phyloP scores from a whole-genome alignment of 2,329 filamentous ascomycete genomes.

The Thielaviopsis populi region DNA sequence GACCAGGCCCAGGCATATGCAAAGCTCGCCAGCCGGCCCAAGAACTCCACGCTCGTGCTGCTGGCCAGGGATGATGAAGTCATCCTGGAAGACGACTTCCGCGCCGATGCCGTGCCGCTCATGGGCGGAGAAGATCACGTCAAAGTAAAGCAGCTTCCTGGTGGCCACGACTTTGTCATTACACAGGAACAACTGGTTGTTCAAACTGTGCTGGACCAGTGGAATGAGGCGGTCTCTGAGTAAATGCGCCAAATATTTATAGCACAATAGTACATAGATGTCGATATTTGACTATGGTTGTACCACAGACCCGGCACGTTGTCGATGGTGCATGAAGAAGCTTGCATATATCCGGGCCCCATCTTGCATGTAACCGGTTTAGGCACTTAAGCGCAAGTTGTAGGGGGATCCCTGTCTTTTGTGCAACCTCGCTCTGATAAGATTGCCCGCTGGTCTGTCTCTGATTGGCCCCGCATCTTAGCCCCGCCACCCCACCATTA shows the following conservation, averaged over 20 bases:
- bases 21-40: conserved; percentile 28
- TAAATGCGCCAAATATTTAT: neutral
- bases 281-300: neutral
- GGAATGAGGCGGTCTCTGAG: neutral
- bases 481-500: neutral
- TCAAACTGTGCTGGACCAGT: conserved; percentile 10
- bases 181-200: conserved; percentile 11
- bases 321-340: neutral
- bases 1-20: conserved; percentile 38
- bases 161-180: conserved; percentile 43
- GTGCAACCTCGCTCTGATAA: neutral
- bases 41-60: conserved; percentile 35
- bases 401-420: neutral
- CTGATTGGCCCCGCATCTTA: neutral
- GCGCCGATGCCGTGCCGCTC: conserved; percentile 34
- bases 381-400: neutral
- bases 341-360: neutral
- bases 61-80: conserved; percentile 38
- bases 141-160: conserved; percentile 36
- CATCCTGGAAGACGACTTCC: conserved; percentile 36
- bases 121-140: conserved; percentile 35
- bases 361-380: neutral
- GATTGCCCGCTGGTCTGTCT: neutral
- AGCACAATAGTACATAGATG: neutral
- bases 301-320: neutral